Base-by-base conservation (phyloP, 768 basidiomycete species). In the Tephrocybe sp. region DNA sequence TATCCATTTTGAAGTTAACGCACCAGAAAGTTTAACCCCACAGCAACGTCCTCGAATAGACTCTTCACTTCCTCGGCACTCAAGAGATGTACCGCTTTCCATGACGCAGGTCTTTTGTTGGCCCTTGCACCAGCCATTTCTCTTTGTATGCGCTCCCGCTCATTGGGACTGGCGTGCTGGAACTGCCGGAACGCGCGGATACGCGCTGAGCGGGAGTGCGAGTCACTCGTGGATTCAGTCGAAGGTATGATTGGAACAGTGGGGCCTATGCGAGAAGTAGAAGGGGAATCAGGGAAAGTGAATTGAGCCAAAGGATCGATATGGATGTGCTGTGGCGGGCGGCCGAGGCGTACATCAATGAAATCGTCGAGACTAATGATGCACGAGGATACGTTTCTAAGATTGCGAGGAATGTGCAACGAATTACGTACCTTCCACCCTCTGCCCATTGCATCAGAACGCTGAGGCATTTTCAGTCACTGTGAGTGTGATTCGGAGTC, bases 381-480 rank as follows among this genome's bases (percentile, higher is more conserved):
- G 27, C 27, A 34, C 13, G 49, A n/a, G 10, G 45, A 6, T 22
- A 50, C 34, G 16, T 23, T 10, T 34, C n/a, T n/a, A 52, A 36
- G 22, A 46, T 18, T 44, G 30, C n/a, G 11, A 13, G 47, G 38
- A n/a, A 24, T 34, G 5, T 5, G 24, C 45, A 18, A 10, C 49
- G 38, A 30, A 12, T 6, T 12, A 34, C 13, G 9, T 47, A 77
- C 79, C 80, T 83, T 55, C 91, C 91, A 6, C 86, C 89, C 74
- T 94, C 90, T 0, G 91, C 91, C 88, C 88, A 94, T 71, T 93
- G 89, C 92, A 94, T 94, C 19, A 94, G 70, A 9, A 93, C 83
- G 56, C 90, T 92, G 56, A 57, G 13, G 12, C 11, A 4, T 24
- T 38, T 13, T 50, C 33, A 52, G 45, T 38, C 42, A 18, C 25